Conservation (phyloP, 164 flowering plant species). For the Hamamelis virginiana region DNA sequence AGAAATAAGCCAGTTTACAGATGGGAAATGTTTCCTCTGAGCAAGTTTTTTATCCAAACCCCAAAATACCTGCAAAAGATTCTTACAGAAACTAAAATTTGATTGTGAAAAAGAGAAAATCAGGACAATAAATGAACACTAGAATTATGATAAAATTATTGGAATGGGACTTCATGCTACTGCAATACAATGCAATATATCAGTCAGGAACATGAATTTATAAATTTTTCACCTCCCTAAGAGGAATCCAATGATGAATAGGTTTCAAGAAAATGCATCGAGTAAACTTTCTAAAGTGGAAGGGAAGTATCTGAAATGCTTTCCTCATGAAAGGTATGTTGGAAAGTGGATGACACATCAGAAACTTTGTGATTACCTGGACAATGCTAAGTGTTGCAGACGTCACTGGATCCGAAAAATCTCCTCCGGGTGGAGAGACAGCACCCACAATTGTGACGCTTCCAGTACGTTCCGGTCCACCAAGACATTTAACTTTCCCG, state of each 20-base stretch:
- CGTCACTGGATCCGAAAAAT: conserved; percentile 98
- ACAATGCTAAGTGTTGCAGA: conserved; percentile 98
- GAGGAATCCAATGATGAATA: too few relatives aligned
- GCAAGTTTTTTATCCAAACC: conserved; percentile 99
- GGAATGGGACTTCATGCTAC: too few relatives aligned
- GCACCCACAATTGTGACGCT: conserved; percentile 99
- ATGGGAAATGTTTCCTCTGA: conserved; percentile 98
- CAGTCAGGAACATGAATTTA: too few relatives aligned
- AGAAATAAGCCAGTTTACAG: conserved; percentile 98
- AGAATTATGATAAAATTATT: too few relatives aligned
- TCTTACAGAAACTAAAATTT: too few relatives aligned
- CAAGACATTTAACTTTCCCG: conserved; percentile 98
- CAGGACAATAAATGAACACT: conserved; percentile 7
- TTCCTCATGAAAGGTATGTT: too few relatives aligned
- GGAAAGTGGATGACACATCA: neutral
- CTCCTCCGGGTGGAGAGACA: conserved; percentile 99
- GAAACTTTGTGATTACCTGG: conserved; percentile 73
- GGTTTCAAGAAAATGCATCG: too few relatives aligned
- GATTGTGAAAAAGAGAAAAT: too few relatives aligned
- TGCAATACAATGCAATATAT: too few relatives aligned
- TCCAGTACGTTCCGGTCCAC: conserved; percentile 95
- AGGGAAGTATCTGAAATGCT: too few relatives aligned
- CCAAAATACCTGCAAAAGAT: conserved; percentile 99
- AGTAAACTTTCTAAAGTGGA: too few relatives aligned
- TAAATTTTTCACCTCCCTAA: too few relatives aligned